A percentile compares a stretch with the other conserved stretches of the same genome.
These are phyloP conservation scores for Fusarium robinianum DNA, from an alignment of 2,329 filamentous ascomycete species.

Conservation along the genomic window DNA sequence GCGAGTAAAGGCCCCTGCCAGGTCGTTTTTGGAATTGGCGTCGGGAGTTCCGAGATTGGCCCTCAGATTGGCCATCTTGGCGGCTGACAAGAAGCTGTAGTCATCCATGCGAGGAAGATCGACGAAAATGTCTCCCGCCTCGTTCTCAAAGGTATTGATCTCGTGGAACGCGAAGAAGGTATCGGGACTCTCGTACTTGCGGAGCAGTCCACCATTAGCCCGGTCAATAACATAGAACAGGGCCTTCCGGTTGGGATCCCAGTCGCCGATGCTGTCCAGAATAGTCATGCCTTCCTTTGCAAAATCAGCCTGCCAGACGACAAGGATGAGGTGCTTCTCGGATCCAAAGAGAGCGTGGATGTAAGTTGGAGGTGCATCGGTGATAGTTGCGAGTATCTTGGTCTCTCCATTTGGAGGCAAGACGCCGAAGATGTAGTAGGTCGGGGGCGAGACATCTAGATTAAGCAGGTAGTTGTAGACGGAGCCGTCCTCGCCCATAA, in stretches of 20 bases:
- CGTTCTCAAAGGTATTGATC: slow-evolving; percentile 13
- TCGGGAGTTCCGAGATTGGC: slow-evolving; percentile 10
- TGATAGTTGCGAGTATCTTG: slow-evolving; percentile 15
- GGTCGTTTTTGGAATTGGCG: slow-evolving; percentile 1
- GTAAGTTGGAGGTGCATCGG: slow-evolving; percentile 13
- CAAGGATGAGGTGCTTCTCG: slow-evolving; percentile 8
- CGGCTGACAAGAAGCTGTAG: slow-evolving; percentile 2
- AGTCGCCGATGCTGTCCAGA: slow-evolving; percentile 5
- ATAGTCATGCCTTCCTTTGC: slow-evolving; percentile 3
- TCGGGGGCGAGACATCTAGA: slow-evolving; percentile 2
- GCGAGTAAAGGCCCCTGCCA: slow-evolving; percentile 10
- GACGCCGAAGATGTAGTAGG: slow-evolving; percentile 13
- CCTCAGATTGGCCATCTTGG: slow-evolving; percentile 4
- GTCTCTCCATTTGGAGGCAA: slow-evolving; percentile 2
- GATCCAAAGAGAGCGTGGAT: slow-evolving; percentile 12
- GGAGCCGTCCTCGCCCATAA: background rate
- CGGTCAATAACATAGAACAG: slow-evolving; percentile 14
- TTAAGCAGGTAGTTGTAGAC: slow-evolving; percentile 17
- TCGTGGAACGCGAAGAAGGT: slow-evolving; percentile 13
- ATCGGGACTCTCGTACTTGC: slow-evolving; percentile 9
- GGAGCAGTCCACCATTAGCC: slow-evolving; percentile 7
- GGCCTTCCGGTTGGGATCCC: slow-evolving; percentile 6
- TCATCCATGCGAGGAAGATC: slow-evolving; percentile 11
- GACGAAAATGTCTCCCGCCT: slow-evolving; percentile 10
- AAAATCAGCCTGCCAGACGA: slow-evolving; percentile 18